Evolutionary conservation across 164 flowering plant genomes (phyloP).

Genomic region (Vitis riparia): DNA sequence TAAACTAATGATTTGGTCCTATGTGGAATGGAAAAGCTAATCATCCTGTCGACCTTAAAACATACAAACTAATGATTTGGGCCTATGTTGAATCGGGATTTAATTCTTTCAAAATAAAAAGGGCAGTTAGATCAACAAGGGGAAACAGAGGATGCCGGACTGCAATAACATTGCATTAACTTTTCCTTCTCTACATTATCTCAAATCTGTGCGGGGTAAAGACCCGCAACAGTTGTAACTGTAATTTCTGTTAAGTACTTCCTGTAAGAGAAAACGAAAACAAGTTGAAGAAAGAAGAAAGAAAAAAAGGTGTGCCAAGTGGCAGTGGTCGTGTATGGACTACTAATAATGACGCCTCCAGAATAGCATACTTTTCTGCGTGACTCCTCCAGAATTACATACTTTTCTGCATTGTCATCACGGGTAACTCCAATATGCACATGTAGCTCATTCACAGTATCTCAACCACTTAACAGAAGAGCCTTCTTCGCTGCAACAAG

Average conservation of each 20-base stretch:
- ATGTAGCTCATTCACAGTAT: neutral
- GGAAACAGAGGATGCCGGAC: no score
- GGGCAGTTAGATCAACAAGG: no score
- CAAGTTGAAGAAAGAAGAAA: neutral
- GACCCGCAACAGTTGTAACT: constrained; percentile 1
- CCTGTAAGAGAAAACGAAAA: neutral
- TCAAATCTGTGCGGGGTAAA: neutral
- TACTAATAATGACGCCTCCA: neutral
- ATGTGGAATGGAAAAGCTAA: no score
- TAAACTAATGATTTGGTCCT: no score
- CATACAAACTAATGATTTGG: no score
- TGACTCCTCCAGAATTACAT: neutral
- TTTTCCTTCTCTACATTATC: constrained; percentile 19
- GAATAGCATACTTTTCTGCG: neutral
- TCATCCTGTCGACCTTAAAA: no score
- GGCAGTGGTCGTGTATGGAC: neutral
- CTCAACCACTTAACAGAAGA: constrained; percentile 29
- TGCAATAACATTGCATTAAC: neutral
- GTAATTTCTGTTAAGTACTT: neutral
- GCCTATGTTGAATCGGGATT: no score
- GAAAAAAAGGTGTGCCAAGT: neutral
- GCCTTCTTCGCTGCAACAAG: constrained; percentile 34
- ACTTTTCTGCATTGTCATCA: no score
- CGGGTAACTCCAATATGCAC: neutral
- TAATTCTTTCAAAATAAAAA: no score